Evolutionary conservation across 2,329 filamentous ascomycete genomes (phyloP).

Genomic region (Chrysoporthe cubensis): DNA sequence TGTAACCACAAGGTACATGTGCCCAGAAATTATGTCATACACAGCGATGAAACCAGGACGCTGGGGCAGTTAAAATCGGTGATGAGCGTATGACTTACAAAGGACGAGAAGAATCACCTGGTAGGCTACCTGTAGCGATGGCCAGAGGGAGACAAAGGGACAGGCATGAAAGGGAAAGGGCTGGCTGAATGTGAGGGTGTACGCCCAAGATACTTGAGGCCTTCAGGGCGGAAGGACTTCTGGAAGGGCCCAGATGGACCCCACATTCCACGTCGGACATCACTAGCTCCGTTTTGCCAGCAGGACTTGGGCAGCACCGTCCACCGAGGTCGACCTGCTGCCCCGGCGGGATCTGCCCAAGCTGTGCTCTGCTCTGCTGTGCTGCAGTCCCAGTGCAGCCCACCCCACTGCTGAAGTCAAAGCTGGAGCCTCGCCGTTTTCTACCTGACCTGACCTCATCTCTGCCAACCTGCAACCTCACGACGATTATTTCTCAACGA

Average conservation of each 20-base stretch:
- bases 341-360: neutral
- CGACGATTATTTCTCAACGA: conserved; percentile 10
- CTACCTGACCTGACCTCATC: conserved; percentile 14
- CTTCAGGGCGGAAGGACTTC: neutral
- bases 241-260: conserved; percentile 1
- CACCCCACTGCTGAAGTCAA: neutral
- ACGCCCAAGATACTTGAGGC: neutral
- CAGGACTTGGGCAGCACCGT: conserved; percentile 5
- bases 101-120: neutral
- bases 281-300: conserved; percentile 12
- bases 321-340: neutral
- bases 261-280: neutral
- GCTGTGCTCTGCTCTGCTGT: conserved; percentile 6
- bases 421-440: conserved; percentile 10
- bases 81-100: neutral
- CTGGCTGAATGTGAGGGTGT: neutral
- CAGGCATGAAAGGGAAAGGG: neutral
- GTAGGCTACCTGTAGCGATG: neutral
- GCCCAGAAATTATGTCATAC: neutral
- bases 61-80: neutral
- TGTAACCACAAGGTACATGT: neutral
- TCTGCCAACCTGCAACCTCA: conserved; percentile 15
- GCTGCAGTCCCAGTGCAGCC: neutral
- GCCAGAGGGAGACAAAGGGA: neutral
- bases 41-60: neutral